phyloP scores from a whole-genome alignment of 306 rosid genomes.

The Hylodesmum podocarpum region DNA sequence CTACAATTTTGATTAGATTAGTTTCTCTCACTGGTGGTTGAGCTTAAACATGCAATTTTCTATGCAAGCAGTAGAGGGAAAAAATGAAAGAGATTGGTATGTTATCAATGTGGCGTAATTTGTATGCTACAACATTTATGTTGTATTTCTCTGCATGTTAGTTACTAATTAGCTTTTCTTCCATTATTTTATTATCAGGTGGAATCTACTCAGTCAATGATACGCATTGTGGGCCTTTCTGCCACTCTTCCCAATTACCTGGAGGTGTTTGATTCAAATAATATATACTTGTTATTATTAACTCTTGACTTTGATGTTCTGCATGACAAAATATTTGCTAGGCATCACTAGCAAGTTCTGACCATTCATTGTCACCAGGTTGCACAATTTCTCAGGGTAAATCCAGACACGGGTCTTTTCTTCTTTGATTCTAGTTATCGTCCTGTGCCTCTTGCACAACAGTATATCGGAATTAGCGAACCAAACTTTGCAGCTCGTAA shows the following conservation, averaged over 20 bases:
- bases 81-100: neutral
- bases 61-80: neutral
- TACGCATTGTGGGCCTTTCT: conserved; percentile 97
- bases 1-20: conserved; percentile 1
- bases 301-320: conserved; percentile 21
- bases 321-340: conserved; percentile 30
- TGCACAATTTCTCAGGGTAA: conserved; percentile 94
- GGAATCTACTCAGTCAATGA: conserved; percentile 93
- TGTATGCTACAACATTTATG: neutral
- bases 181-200: conserved; percentile 51
- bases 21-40: conserved; percentile 3
- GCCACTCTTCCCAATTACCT: conserved; percentile 96
- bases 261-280: conserved; percentile 61
- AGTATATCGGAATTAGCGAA: conserved; percentile 91
- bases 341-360: conserved; percentile 16
- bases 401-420: conserved; percentile 91
- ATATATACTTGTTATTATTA: conserved; percentile 24
- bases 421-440: conserved; percentile 95
- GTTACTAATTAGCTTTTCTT: neutral
- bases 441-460: conserved; percentile 99
- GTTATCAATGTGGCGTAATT: conserved; percentile 6
- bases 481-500: conserved; percentile 82
- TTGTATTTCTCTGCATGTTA: neutral
- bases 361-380: conserved; percentile 53
- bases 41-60: neutral